These are phyloP conservation scores for Aspergillus vadensis DNA, from an alignment of 2,329 filamentous ascomycete species.

Conservation along the genomic window DNA sequence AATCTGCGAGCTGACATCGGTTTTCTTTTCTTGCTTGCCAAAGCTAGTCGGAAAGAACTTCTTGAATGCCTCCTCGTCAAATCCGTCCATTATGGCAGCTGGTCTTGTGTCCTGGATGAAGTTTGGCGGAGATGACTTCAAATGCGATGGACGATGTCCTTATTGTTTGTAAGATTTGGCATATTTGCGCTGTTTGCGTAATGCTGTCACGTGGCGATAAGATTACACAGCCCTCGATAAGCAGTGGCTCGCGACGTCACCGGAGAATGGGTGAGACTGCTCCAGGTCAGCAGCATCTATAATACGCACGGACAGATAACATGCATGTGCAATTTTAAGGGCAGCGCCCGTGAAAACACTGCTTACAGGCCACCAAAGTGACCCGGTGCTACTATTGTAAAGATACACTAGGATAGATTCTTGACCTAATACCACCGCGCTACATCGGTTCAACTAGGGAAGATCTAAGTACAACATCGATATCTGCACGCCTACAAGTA, in stretches of 20 bases:
- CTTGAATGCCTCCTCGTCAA: conserved; percentile 50
- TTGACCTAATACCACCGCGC: conserved; percentile 9
- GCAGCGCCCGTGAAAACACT: neutral
- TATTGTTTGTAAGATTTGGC: conserved; percentile 25
- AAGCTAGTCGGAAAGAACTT: conserved; percentile 78
- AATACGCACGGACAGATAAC: neutral
- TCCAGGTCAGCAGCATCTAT: too few species aligned
- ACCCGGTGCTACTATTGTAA: conserved; percentile 14
- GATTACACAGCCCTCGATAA: neutral
- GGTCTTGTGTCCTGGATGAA: conserved; percentile 6
- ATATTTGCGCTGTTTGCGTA: conserved; percentile 25
- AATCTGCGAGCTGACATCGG: conserved; percentile 78
- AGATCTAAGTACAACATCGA: conserved; percentile 16
- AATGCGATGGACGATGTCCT: conserved; percentile 21
- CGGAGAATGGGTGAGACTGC: neutral
- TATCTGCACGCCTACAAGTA: conserved; percentile 72
- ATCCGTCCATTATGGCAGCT: conserved; percentile 40
- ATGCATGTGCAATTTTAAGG: neutral
- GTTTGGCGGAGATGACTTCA: neutral
- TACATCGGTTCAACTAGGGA: conserved; percentile 10
- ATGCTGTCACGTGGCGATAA: neutral
- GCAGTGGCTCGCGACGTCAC: neutral
- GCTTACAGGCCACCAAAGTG: neutral
- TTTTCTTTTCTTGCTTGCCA: conserved; percentile 74
- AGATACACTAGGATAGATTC: conserved; percentile 26